Base-by-base conservation (phyloP, 2,329 filamentous ascomycete genomes). In the Sporothrix dimorphospora region DNA sequence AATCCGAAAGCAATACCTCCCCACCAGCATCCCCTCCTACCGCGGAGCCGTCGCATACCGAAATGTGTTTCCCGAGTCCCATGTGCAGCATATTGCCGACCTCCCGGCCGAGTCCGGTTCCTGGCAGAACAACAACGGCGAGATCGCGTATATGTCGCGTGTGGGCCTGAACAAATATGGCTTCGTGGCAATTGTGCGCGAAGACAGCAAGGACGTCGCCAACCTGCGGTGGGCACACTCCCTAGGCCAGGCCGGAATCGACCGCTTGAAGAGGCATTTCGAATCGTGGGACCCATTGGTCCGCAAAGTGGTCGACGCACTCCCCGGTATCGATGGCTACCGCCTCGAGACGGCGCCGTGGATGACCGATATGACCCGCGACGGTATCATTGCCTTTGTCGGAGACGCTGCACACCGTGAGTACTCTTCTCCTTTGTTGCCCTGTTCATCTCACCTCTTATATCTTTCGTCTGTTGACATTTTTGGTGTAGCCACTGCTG, bases 331-430 rank as follows among this genome's bases (percentile, higher is more conserved):
- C 30, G 71, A 72, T n/a, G 71, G 59, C 6, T 72, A 69, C n/a
- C 65, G 51, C 3, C 55, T 72, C 16, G 63, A 69, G 40, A 63
- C 42, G 34, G 65, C 71, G 19, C 65, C 71, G 4, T 72, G 71
- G 71, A 69, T 72, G 71, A 45, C 68, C 27, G 27, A 72, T 21
- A 27, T 72, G 53, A 69, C 55, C 19, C 30, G 53, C 9, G 65
- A 72, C 38, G 45, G 30, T 16, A 19, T 63, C n/a, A 45, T 72
- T 51, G 65, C 65, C n/a, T 72, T 72, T 49, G 51, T 69, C 19
- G 71, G 71, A 21, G 71, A 72, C 34, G 71, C 71, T 30, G 71
- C 71, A 51, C 71, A 72, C 45, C 71, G 71, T 72, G n/a, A 53
- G 71, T 72, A 34, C 6, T 40, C 21, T 12, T 42, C 8, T 11